Conservation (phyloP, 1,284 basidiomycete species). For the Crucibulum cyathiforme region DNA sequence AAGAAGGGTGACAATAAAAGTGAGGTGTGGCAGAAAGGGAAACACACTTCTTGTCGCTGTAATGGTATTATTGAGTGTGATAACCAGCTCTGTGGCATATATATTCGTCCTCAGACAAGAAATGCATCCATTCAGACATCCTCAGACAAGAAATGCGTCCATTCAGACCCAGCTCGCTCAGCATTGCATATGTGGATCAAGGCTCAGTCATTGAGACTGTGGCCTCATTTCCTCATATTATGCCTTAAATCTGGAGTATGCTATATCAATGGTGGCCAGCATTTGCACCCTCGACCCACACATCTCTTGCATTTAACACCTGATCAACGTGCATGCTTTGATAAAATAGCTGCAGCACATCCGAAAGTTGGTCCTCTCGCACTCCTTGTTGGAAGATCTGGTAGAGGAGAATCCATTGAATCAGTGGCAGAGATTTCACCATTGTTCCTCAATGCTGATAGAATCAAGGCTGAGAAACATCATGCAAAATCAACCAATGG, state of each 20-base stretch:
- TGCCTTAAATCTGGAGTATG: conserved; percentile 10
- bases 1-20: no score
- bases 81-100: no score
- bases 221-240: neutral
- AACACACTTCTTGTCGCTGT: no score
- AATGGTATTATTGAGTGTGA: no score
- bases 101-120: no score
- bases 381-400: conserved; percentile 19
- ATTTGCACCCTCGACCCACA: conserved; percentile 15
- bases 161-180: conserved; percentile 1
- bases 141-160: no score
- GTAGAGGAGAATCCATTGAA: conserved; percentile 18
- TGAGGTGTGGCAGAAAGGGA: no score
- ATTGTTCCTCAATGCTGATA: conserved; percentile 22
- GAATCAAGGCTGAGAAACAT: conserved; percentile 20
- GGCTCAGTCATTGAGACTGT: conserved; percentile 6
- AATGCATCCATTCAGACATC: neutral
- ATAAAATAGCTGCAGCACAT: conserved; percentile 9
- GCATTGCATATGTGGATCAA: conserved; percentile 4
- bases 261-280: conserved; percentile 8
- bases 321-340: conserved; percentile 7
- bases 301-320: conserved; percentile 11
- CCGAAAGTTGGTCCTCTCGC: conserved; percentile 14
- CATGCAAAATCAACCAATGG: conserved; percentile 7
- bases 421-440: conserved; percentile 28